These are phyloP conservation scores for Monilinia laxa DNA, from an alignment of 2,329 filamentous ascomycete species.

Conservation along the genomic window DNA sequence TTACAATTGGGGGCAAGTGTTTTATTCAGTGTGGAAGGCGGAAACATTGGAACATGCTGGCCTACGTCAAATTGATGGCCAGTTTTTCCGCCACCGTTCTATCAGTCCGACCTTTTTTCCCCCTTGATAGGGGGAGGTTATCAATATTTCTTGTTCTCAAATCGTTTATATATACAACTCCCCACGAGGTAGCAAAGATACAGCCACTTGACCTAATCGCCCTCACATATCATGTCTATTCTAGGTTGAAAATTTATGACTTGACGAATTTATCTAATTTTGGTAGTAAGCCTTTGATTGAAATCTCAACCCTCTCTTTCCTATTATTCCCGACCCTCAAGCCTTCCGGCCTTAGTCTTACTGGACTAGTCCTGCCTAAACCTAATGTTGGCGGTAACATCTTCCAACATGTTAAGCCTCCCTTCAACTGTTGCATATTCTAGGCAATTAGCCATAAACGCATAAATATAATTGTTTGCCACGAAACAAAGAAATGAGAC, in stretches of 20 bases:
- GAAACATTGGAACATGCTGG: constrained; percentile 42
- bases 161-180: not conserved
- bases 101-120: not conserved
- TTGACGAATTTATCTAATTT: not conserved
- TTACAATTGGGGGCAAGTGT: constrained; percentile 45
- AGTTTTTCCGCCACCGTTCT: not conserved
- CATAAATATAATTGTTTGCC: not conserved
- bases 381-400: not conserved
- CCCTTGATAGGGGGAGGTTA: no score
- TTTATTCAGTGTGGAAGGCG: constrained; percentile 41
- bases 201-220: not conserved
- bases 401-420: not conserved
- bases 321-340: not conserved
- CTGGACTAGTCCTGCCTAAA: not conserved
- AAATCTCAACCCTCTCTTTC: not conserved
- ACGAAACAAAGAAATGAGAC: not conserved
- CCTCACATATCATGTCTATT: not conserved
- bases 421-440: not conserved
- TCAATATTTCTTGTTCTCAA: not conserved
- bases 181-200: not conserved
- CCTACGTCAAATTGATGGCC: constrained; percentile 33
- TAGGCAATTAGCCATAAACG: not conserved
- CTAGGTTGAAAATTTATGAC: not conserved
- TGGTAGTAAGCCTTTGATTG: not conserved
- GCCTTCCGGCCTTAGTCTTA: not conserved